Percentiles rank a stretch among this genome's conserved stretches.
These are phyloP conservation scores for Cercophora samala DNA, from an alignment of 495 filamentous ascomycete genomes.

Conservation along the genomic window DNA sequence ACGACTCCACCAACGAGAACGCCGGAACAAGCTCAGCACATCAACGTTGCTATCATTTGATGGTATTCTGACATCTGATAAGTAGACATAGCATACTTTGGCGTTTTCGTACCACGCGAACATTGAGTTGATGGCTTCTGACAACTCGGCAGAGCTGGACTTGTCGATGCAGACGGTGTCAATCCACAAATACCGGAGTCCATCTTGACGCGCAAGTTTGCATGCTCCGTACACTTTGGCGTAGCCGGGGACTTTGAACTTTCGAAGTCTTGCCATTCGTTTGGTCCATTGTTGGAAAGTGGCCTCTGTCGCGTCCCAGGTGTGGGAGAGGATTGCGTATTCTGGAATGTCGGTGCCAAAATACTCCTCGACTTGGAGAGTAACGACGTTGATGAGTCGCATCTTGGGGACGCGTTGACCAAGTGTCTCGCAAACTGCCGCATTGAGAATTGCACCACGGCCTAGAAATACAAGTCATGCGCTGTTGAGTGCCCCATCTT, in stretches of 20 bases:
- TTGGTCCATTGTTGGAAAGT: slow-evolving; percentile 31
- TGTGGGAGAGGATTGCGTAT: slow-evolving; percentile 41
- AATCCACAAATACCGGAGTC: slow-evolving; percentile 34
- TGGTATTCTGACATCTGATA: slow-evolving; percentile 13
- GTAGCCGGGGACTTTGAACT: slow-evolving; percentile 31
- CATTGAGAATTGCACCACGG: too few relatives aligned
- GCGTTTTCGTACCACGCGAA: slow-evolving; percentile 22
- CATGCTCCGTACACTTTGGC: slow-evolving; percentile 26
- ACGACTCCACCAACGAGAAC: slow-evolving; percentile 36
- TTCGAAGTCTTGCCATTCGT: slow-evolving; percentile 16
- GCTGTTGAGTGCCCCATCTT: too few relatives aligned
- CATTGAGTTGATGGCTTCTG: slow-evolving; percentile 41
- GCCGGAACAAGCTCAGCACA: too few relatives aligned
- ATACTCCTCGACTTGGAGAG: slow-evolving; percentile 32
- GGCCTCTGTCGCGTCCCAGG: slow-evolving; percentile 30
- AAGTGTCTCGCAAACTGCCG: too few relatives aligned
- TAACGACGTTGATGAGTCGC: slow-evolving; percentile 34
- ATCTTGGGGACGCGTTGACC: too few relatives aligned
- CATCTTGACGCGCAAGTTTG: slow-evolving; percentile 20
- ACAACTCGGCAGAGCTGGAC: slow-evolving; percentile 37
- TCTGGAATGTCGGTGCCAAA: slow-evolving; percentile 21
- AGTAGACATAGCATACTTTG: slow-evolving; percentile 25
- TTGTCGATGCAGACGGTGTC: slow-evolving; percentile 45
- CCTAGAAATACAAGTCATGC: too few relatives aligned
- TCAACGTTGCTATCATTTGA: neutral